These are phyloP conservation scores for Eucalyptus pauciflora DNA, from an alignment of 345 rosid genomes.

Conservation along the genomic window DNA sequence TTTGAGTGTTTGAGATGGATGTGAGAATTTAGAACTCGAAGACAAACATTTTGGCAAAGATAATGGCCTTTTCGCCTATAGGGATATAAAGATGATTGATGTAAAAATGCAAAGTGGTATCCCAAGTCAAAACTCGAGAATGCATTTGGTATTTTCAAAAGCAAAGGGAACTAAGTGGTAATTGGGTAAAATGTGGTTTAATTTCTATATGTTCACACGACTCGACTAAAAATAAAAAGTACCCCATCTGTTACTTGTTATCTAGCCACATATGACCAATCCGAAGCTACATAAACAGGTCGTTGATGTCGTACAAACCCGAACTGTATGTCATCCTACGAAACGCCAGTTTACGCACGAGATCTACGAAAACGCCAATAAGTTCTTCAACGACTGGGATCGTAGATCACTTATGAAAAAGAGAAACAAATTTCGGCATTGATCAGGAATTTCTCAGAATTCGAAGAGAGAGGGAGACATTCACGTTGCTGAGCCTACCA, in stretches of 20 bases:
- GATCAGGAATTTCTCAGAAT: neutral
- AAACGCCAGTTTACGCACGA: neutral
- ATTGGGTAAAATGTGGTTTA: neutral
- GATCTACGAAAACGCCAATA: neutral
- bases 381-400: neutral
- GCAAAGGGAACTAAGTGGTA: neutral
- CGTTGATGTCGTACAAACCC: neutral
- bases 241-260: neutral
- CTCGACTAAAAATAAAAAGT: neutral
- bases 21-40: neutral
- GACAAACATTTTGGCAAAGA: neutral
- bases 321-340: neutral
- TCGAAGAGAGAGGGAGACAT: neutral
- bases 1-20: neutral
- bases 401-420: neutral
- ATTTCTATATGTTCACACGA: neutral
- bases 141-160: neutral
- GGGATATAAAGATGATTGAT: neutral
- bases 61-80: accelerated
- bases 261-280: neutral
- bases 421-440: neutral
- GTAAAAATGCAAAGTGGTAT: neutral
- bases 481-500: neutral
- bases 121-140: neutral
- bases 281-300: neutral